Conservation (phyloP, 208 protist genomes). For the Leishmania turanica region DNA sequence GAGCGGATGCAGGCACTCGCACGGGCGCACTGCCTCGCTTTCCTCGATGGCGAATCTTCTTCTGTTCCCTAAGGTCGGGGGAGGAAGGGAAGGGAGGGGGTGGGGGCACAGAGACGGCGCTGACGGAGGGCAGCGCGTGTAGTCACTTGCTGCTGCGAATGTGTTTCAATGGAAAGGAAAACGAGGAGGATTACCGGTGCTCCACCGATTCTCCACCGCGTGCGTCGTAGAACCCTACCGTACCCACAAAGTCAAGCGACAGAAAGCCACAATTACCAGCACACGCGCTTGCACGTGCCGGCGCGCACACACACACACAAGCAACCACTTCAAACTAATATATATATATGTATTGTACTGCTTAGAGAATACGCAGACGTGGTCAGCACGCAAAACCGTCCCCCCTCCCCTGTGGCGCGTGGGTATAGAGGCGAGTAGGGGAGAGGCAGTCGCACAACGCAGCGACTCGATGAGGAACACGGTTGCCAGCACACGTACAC, state of each 20-base stretch:
- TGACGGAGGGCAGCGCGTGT: neutral
- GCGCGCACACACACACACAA: no score
- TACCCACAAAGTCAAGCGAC: neutral
- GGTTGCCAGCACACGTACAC: neutral
- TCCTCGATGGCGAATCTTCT: neutral
- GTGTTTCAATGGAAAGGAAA: neutral
- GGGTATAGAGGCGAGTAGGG: neutral
- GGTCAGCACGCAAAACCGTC: neutral
- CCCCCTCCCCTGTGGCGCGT: no score
- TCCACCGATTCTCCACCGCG: neutral
- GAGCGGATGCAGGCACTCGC: neutral
- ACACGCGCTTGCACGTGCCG: neutral
- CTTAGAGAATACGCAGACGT: neutral
- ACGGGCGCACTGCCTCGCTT: neutral
- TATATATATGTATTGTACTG: neutral
- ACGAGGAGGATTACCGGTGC: neutral
- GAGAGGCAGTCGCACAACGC: neutral
- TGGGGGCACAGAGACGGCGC: neutral
- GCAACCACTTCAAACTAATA: neutral
- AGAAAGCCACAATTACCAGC: neutral
- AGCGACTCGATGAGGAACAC: neutral
- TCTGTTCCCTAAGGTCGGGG: neutral
- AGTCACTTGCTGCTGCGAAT: neutral
- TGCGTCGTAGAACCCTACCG: neutral
- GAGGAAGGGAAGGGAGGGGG: neutral